A percentile compares a stretch with the other conserved stretches of the same genome.
These are phyloP conservation scores for Acanthamoeba rhysodes DNA, from an alignment of 208 protist genomes.

Conservation along the genomic window DNA sequence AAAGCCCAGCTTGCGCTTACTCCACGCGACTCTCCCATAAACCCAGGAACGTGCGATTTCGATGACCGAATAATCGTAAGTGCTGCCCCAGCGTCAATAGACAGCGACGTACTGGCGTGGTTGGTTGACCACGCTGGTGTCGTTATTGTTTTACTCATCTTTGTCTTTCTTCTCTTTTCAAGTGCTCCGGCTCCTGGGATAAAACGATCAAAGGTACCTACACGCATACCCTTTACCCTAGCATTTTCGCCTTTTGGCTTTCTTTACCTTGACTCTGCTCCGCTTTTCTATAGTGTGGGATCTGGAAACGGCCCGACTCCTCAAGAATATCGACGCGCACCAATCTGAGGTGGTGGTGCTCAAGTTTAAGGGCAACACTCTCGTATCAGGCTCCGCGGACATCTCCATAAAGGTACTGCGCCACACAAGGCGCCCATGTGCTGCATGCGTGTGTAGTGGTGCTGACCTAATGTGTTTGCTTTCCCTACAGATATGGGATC, in stretches of 20 bases:
- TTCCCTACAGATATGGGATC: slow-evolving; percentile 1
- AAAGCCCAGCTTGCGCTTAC: not conserved
- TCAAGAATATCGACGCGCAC: slow-evolving; percentile 9
- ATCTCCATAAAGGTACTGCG: not conserved
- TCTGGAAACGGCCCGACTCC: not conserved
- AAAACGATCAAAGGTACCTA: slow-evolving; percentile 48
- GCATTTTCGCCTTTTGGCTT: not conserved
- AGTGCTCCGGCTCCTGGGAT: slow-evolving; percentile 73
- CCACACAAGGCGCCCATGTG: not conserved
- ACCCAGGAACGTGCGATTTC: slow-evolving; percentile 52
- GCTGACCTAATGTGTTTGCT: not conserved
- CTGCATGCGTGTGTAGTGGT: not conserved
- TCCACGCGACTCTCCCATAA: not conserved
- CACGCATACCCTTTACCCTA: not conserved
- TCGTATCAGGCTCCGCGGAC: slow-evolving; percentile 47
- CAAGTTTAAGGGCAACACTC: slow-evolving; percentile 52
- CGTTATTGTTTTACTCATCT: not conserved
- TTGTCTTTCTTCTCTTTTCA: not conserved
- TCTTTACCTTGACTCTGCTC: not conserved
- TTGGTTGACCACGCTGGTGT: not conserved
- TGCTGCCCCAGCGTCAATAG: too few relatives aligned
- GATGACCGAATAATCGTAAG: slow-evolving; percentile 27
- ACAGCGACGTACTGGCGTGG: not conserved
- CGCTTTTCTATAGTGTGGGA: slow-evolving; percentile 15
- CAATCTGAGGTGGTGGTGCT: slow-evolving; percentile 16